phyloP scores from a whole-genome alignment of 768 basidiomycete genomes.

The Suillus bovinus region DNA sequence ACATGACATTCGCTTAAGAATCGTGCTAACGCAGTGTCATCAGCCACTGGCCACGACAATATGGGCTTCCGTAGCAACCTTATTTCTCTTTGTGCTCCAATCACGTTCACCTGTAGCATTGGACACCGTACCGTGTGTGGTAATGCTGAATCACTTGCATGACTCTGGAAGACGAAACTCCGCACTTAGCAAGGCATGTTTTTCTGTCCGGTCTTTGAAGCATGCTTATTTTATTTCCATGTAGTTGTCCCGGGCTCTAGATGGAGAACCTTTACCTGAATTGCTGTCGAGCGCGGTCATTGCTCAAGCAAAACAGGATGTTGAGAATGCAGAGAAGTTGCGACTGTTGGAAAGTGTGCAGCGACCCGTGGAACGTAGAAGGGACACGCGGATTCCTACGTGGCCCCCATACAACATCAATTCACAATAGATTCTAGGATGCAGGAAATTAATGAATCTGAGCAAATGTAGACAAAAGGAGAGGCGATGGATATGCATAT shows the following conservation, averaged over 20 bases:
- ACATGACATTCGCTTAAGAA: background rate
- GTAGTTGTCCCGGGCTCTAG: constrained; percentile 59
- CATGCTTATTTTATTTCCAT: background rate
- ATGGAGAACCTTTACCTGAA: constrained; percentile 50
- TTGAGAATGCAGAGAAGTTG: constrained; percentile 70
- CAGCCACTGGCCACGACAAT: constrained; percentile 57
- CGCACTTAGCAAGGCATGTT: constrained; percentile 48
- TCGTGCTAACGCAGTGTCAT: constrained; percentile 10
- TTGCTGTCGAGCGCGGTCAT: constrained; percentile 47
- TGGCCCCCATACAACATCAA: constrained; percentile 3
- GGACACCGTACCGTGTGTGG: constrained; percentile 51
- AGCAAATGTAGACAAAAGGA: background rate
- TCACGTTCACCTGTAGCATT: constrained; percentile 53
- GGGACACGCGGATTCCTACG: constrained; percentile 14
- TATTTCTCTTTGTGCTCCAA: constrained; percentile 63
- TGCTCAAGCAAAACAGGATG: constrained; percentile 60
- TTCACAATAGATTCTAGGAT: background rate
- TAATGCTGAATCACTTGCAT: constrained; percentile 51
- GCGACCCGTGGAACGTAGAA: constrained; percentile 28
- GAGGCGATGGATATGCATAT: background rate
- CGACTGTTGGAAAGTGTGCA: constrained; percentile 47
- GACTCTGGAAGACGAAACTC: constrained; percentile 49
- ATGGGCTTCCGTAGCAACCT: constrained; percentile 62
- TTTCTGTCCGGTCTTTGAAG: background rate
- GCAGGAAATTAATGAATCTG: background rate